A percentile compares a stretch with the other conserved stretches of the same genome.
These are phyloP conservation scores for Hymenotorrendiella dingleyae DNA, from an alignment of 2,329 filamentous ascomycete species.

Conservation along the genomic window DNA sequence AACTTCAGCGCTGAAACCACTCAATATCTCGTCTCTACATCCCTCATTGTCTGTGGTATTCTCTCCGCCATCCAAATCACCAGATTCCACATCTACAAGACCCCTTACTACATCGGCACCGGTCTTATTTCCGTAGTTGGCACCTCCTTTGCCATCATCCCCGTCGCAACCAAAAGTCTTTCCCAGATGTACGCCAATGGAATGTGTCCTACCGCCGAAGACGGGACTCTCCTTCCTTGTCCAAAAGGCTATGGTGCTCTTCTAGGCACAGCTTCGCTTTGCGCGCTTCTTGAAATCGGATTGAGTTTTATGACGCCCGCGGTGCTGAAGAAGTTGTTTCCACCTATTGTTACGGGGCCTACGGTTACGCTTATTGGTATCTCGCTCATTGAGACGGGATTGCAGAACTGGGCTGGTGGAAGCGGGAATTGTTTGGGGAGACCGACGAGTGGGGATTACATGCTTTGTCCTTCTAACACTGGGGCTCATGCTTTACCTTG, in stretches of 20 bases:
- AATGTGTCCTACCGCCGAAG: constrained; percentile 44
- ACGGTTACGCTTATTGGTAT: constrained; percentile 71
- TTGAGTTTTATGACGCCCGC: constrained; percentile 69
- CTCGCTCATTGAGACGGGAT: constrained; percentile 63
- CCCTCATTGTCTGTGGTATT: constrained; percentile 69
- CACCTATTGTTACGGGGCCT: constrained; percentile 71
- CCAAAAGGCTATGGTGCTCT: constrained; percentile 71
- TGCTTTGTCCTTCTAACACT: constrained; percentile 59
- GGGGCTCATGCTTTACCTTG: constrained; percentile 70
- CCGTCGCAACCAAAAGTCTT: constrained; percentile 66
- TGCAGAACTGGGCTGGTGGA: constrained; percentile 74
- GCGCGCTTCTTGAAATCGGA: constrained; percentile 62
- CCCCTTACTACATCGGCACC: constrained; percentile 69
- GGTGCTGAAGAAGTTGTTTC: constrained; percentile 65
- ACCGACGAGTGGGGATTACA: constrained; percentile 47
- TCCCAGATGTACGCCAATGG: constrained; percentile 73
- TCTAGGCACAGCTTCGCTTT: constrained; percentile 63
- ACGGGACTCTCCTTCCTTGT: constrained; percentile 63
- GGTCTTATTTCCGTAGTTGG: constrained; percentile 76
- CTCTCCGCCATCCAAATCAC: constrained; percentile 74
- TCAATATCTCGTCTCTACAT: constrained; percentile 58
- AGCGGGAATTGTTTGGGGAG: constrained; percentile 49
- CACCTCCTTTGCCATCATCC: constrained; percentile 71
- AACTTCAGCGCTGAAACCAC: constrained; percentile 53
- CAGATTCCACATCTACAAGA: constrained; percentile 64